phyloP scores from a whole-genome alignment of 257 asterid genomes.

The Jacaranda mimosifolia region DNA sequence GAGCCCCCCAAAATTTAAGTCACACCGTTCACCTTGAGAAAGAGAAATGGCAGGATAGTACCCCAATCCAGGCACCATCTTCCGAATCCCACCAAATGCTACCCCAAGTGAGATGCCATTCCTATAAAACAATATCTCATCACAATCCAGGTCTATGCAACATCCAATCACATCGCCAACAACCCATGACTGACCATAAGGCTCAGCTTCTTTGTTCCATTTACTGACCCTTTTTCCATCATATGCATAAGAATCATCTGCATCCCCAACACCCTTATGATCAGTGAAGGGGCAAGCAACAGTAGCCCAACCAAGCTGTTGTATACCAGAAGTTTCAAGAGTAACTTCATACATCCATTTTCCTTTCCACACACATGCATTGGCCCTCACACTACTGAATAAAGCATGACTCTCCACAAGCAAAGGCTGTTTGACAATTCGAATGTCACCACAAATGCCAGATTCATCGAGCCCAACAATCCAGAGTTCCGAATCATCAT shows the following conservation, averaged over 20 bases:
- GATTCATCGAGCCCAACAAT: conserved; percentile 77
- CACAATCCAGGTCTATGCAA: conserved; percentile 86
- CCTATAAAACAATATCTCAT: conserved; percentile 75
- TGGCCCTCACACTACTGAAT: conserved; percentile 88
- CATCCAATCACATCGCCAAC: conserved; percentile 97
- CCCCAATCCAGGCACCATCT: conserved; percentile 97
- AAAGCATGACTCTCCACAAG: conserved; percentile 88
- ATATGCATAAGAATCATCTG: conserved; percentile 92
- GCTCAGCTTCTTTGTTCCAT: conserved; percentile 85
- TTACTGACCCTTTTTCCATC: conserved; percentile 92
- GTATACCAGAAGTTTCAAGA: conserved; percentile 92
- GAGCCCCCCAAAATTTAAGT: conserved; percentile 83
- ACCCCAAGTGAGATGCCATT: conserved; percentile 94
- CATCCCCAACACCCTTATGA: conserved; percentile 94
- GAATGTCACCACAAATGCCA: conserved; percentile 85
- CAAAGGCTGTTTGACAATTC: conserved; percentile 69
- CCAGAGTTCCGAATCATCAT: conserved; percentile 49
- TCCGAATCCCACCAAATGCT: conserved; percentile 85
- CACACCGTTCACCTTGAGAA: conserved; percentile 96
- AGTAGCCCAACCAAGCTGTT: conserved; percentile 97
- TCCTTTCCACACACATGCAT: conserved; percentile 95
- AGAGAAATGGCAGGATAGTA: conserved; percentile 95
- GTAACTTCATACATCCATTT: conserved; percentile 99
- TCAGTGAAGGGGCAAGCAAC: conserved; percentile 87
- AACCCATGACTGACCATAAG: conserved; percentile 95